A percentile compares a stretch with the other conserved stretches of the same genome.
Evolutionary conservation across 2,329 filamentous ascomycete genomes (phyloP).

Genomic region (Pestalotiopsis fici): DNA sequence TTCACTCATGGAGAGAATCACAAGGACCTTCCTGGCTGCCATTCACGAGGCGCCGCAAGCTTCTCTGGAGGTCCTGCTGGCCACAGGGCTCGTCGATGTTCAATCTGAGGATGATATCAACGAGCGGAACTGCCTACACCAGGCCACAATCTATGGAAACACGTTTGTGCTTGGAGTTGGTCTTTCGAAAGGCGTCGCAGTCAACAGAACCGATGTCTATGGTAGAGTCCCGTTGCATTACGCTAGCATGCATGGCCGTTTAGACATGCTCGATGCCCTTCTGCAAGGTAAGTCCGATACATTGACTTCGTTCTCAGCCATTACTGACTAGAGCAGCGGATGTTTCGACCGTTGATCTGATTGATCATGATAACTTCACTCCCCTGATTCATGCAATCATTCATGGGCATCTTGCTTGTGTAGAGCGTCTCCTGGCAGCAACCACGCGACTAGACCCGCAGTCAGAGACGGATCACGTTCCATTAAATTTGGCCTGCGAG

Average conservation of each 20-base stretch:
- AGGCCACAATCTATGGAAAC: constrained; percentile 93
- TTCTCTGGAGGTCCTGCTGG: constrained; percentile 74
- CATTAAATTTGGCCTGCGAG: constrained; percentile 92
- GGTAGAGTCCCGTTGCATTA: constrained; percentile 93
- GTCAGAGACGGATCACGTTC: constrained; percentile 88
- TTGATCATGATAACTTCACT: constrained; percentile 97
- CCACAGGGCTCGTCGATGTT: constrained; percentile 83
- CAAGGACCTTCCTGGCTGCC: constrained; percentile 85
- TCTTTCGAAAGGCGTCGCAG: constrained; percentile 73
- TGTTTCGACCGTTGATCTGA: constrained; percentile 76
- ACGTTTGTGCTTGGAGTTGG: constrained; percentile 75
- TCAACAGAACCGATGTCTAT: constrained; percentile 86
- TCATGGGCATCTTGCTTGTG: constrained; percentile 79
- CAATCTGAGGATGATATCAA: constrained; percentile 97
- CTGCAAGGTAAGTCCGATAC: constrained; percentile 54
- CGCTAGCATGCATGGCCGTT: constrained; percentile 88
- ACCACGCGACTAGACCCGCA: constrained; percentile 84
- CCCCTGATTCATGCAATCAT: constrained; percentile 94
- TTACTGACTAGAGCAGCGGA: constrained; percentile 49
- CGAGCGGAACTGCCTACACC: constrained; percentile 92
- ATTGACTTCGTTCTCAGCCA: neutral
- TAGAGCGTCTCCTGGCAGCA: constrained; percentile 73
- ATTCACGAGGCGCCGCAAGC: constrained; percentile 82
- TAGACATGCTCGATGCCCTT: constrained; percentile 79
- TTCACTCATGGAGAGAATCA: constrained; percentile 72